Base-by-base conservation (phyloP, 164 flowering plant genomes). In the Platanus orientalis region DNA sequence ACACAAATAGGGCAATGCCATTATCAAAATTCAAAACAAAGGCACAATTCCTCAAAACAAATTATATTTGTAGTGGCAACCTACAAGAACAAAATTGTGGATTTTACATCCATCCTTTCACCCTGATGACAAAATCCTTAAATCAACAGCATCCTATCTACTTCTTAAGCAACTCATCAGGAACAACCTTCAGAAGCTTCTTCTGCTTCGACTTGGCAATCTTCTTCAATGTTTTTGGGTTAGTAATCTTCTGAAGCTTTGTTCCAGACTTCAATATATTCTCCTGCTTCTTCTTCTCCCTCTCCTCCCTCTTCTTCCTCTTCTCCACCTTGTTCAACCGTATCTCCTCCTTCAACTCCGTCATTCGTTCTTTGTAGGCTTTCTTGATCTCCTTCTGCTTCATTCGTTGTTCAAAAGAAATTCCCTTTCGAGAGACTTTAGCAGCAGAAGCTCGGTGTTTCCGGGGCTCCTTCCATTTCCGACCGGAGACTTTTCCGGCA, bases 201-300 rank as follows among this genome's bases (percentile, higher is more conserved):
- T 65, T 71, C 59, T 89, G 68, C 84, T 92, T 95, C 1, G 94
- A 86, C 70, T 90, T 92, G 23, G 89, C 81, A 60, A 95, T 85
- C 89, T 87, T 95, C 89, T 86, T 82, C 70, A 95, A 56, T 0
- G 97, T 95, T 56, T 95, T 89, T 0, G 96, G 97, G 54, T 91
- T 95, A 0, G 87, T 74, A 49, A 95, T 87, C 71, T 69, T 80
- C 81, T 95, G 97, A 10, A 88, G 69, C 79, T 86, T 91, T 1
- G 96, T 88, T 0, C 97, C 99, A 17, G 87, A 72, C 66, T 45
- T 84, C 53, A 95, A 52, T 1, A 87, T 78, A 65, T 95, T 95
- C 85, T 92, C 97, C 71, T 85, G 27, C 84, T 90, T 92, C 92
- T 61, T 88, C 84, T 89, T 91, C 83, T 94, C 92, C 55, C 88